Percentiles rank a stretch among this genome's conserved stretches.
These are phyloP conservation scores for Aspergillus fumigatiaffinis DNA, from an alignment of 2,329 filamentous ascomycete genomes.

Conservation along the genomic window DNA sequence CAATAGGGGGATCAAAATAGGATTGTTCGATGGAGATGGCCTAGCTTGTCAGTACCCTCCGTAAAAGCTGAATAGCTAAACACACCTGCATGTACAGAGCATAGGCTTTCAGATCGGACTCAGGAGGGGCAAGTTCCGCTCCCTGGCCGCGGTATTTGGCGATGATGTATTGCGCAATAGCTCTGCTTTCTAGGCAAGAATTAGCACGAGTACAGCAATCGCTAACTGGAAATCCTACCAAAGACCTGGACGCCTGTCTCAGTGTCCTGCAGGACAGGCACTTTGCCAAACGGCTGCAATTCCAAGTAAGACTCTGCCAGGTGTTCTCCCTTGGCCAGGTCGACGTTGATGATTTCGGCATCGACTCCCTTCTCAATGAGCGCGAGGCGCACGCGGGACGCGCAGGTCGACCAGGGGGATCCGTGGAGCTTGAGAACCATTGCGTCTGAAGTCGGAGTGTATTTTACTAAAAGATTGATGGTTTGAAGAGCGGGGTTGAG, in stretches of 20 bases:
- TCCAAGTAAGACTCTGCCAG: slow-evolving; percentile 20
- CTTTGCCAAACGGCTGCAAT: slow-evolving; percentile 34
- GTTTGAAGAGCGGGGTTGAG: neutral
- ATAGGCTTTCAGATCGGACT: slow-evolving; percentile 16
- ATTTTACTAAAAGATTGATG: neutral
- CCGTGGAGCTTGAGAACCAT: slow-evolving; percentile 34
- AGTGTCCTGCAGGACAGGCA: slow-evolving; percentile 34
- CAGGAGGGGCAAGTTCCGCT: slow-evolving; percentile 8
- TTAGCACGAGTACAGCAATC: neutral
- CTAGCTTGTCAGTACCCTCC: slow-evolving; percentile 5
- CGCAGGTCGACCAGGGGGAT: slow-evolving; percentile 18
- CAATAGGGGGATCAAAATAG: slow-evolving; percentile 19
- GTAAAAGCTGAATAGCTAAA: slow-evolving; percentile 3
- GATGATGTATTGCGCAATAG: slow-evolving; percentile 31
- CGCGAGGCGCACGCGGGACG: slow-evolving; percentile 21
- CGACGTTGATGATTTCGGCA: slow-evolving; percentile 22
- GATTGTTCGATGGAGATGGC: slow-evolving; percentile 23
- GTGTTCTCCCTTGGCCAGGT: slow-evolving; percentile 25
- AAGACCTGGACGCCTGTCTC: slow-evolving; percentile 24
- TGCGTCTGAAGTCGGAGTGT: slow-evolving; percentile 3
- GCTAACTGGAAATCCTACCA: neutral
- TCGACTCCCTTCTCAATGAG: slow-evolving; percentile 29
- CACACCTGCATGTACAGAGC: slow-evolving; percentile 23
- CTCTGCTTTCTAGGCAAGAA: slow-evolving; percentile 24
- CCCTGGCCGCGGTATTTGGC: slow-evolving; percentile 15